Evolutionary conservation across 2,329 filamentous ascomycete genomes (phyloP).

Genomic region (Aspergillus novoparasiticus): DNA sequence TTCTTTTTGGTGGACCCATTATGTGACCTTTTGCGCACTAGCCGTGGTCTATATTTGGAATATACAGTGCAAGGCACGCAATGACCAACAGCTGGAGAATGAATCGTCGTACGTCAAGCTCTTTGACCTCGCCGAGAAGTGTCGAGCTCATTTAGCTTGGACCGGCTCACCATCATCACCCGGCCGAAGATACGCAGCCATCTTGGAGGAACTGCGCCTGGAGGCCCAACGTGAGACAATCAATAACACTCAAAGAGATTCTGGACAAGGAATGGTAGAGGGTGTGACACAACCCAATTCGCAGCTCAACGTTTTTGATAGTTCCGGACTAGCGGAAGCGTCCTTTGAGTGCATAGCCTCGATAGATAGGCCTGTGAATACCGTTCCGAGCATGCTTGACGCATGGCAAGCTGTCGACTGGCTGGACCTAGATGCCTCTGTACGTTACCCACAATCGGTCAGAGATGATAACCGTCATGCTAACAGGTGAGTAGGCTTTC

Average conservation of each 20-base stretch:
- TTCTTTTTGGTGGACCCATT: constrained; percentile 33
- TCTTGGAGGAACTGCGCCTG: constrained; percentile 55
- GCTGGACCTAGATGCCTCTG: not conserved
- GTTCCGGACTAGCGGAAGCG: not conserved
- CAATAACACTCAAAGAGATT: not conserved
- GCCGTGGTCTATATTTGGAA: constrained; percentile 58
- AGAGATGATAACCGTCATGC: not conserved
- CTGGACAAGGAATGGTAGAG: not conserved
- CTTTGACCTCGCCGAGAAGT: constrained; percentile 49
- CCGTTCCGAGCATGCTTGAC: not conserved
- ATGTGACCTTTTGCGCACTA: constrained; percentile 54
- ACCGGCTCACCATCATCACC: constrained; percentile 45
- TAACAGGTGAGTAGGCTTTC: not conserved
- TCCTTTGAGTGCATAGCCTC: not conserved
- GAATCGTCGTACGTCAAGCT: constrained; percentile 19
- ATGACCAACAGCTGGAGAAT: not conserved
- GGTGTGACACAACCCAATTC: not conserved
- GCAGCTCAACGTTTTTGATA: not conserved
- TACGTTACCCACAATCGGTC: not conserved
- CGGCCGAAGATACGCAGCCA: constrained; percentile 54
- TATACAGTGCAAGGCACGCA: constrained; percentile 35
- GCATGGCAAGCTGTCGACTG: not conserved
- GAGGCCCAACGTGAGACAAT: constrained; percentile 30
- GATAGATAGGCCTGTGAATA: not conserved
- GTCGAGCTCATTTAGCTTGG: constrained; percentile 49